These are phyloP conservation scores for Fraxinus xanthoxyloides DNA, from an alignment of 305 asterid genomes.

Conservation along the genomic window DNA sequence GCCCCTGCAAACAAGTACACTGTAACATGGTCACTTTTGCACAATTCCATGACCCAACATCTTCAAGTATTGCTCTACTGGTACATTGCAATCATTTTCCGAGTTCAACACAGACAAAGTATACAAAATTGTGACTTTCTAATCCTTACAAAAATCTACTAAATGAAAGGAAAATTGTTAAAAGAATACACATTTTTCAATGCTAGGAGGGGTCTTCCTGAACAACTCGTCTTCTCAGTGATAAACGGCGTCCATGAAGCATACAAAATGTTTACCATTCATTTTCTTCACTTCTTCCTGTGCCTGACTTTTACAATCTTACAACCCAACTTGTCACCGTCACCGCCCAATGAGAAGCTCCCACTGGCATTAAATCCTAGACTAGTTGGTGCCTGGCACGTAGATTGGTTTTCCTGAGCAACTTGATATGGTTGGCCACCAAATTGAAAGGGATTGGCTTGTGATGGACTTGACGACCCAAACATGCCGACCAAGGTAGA, in stretches of 20 bases:
- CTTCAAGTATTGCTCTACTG: neutral
- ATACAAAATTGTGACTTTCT: slow-evolving; percentile 10
- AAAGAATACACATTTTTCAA: neutral
- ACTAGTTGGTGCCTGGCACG: slow-evolving; percentile 35
- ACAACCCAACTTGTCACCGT: slow-evolving; percentile 32
- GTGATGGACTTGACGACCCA: slow-evolving; percentile 44
- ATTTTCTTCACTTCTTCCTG: slow-evolving; percentile 27
- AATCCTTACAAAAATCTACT: neutral
- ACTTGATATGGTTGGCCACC: slow-evolving; percentile 62
- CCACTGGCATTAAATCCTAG: slow-evolving; percentile 34
- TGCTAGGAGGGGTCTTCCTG: neutral
- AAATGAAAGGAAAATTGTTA: neutral
- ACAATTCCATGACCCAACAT: neutral
- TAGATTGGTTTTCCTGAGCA: slow-evolving; percentile 39
- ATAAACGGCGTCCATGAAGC: neutral
- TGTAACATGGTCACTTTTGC: neutral
- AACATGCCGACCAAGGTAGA: slow-evolving; percentile 42
- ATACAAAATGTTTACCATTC: neutral
- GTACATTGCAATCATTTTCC: slow-evolving; percentile 13
- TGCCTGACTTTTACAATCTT: slow-evolving; percentile 27
- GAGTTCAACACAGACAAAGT: neutral
- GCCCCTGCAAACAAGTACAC: slow-evolving; percentile 6
- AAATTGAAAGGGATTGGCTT: slow-evolving; percentile 51
- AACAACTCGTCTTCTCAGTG: neutral
- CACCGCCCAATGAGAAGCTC: slow-evolving; percentile 41